These are phyloP conservation scores for Acephala macrosclerotiorum DNA, from an alignment of 2,329 filamentous ascomycete species.

Conservation along the genomic window DNA sequence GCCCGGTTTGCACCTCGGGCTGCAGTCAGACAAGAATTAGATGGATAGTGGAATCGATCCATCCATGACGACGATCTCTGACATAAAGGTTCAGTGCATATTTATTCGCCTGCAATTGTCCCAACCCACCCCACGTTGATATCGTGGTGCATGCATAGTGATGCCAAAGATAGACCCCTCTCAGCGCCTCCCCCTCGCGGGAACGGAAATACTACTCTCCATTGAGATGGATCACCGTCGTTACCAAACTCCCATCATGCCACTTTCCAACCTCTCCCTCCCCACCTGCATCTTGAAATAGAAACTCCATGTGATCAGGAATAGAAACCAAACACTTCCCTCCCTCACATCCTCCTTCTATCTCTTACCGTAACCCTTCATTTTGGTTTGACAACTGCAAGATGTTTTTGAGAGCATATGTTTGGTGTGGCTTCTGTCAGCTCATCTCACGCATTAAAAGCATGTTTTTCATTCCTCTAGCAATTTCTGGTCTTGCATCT, in stretches of 20 bases:
- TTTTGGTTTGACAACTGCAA: neutral
- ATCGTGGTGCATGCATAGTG: neutral
- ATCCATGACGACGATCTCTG: conserved; percentile 9
- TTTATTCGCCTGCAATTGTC: neutral
- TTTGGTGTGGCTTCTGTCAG: neutral
- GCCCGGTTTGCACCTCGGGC: neutral
- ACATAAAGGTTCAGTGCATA: neutral
- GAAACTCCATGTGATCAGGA: neutral
- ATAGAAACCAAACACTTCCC: conserved; percentile 56
- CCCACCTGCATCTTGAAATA: neutral
- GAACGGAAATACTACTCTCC: conserved; percentile 8
- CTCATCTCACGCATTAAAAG: neutral
- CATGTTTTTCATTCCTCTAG: neutral
- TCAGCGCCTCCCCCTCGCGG: neutral
- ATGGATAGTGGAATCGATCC: neutral
- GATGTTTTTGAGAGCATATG: neutral
- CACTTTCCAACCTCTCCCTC: neutral
- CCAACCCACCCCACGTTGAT: neutral
- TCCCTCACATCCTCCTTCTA: conserved; percentile 20
- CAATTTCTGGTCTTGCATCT: neutral
- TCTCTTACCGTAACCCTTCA: conserved; percentile 4
- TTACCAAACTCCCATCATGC: conserved; percentile 13
- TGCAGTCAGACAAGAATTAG: neutral
- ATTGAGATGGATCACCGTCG: conserved; percentile 10
- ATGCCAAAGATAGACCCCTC: conserved; percentile 1